These are phyloP conservation scores for Rhododendron ovatum DNA, from an alignment of 148 eudicot species.

Conservation along the genomic window DNA sequence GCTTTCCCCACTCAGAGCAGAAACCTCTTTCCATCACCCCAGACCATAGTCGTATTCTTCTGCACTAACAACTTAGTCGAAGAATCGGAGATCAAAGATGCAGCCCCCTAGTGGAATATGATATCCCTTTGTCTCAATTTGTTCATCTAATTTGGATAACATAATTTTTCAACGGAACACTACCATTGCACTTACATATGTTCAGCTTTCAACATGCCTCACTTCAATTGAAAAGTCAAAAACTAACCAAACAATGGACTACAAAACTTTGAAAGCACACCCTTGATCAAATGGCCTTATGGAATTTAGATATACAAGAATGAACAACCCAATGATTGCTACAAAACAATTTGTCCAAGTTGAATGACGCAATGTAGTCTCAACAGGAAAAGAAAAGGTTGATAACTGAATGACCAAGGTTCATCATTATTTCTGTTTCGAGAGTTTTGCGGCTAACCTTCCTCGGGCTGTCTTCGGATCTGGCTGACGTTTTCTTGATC, in stretches of 20 bases:
- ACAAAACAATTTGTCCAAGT: neutral
- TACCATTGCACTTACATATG: neutral
- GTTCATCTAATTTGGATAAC: neutral
- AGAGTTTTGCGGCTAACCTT: constrained; percentile 57
- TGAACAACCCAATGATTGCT: neutral
- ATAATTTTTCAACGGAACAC: neutral
- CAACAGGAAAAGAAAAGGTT: neutral
- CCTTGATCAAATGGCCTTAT: neutral
- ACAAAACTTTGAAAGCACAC: neutral
- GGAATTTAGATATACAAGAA: neutral
- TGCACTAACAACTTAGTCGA: neutral
- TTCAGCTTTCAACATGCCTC: neutral
- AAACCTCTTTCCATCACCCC: neutral
- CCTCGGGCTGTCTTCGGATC: constrained; percentile 50
- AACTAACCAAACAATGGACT: neutral
- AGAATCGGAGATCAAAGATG: neutral
- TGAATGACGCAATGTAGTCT: neutral
- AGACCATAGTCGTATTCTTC: too few relatives aligned
- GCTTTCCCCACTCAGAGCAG: neutral
- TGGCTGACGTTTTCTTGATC: constrained; percentile 18
- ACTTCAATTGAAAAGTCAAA: neutral
- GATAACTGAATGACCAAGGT: neutral
- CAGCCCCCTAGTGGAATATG: too few relatives aligned
- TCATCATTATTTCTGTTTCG: constrained; percentile 34
- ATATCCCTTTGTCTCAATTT: neutral